Base-by-base conservation (phyloP, 2,329 filamentous ascomycete genomes). In the Talaromyces islandicus region DNA sequence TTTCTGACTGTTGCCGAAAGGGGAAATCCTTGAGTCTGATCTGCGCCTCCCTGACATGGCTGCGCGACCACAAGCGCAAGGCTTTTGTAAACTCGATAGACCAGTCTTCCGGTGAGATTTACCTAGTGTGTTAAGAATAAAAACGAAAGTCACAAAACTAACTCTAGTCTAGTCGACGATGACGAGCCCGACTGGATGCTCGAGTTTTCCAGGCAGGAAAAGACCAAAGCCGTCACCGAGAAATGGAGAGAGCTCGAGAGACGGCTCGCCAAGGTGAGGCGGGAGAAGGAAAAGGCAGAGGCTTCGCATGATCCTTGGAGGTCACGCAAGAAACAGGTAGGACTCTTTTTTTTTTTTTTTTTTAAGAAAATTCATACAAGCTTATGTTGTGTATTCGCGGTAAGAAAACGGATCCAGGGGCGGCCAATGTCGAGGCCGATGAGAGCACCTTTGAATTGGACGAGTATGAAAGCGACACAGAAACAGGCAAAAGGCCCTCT, bases 11-110 rank as follows among this genome's bases (percentile, higher is more conserved):
- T 41, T 12, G 54, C 59, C 54, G 19, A 19, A 64, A 89, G 81
- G 92, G 92, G 51, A 97, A 97, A 82, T 96, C 92, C 1, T 76
- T 97, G 51, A 96, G 92, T 65, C 81, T 97, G 29, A 94, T 97
- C 64, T 97, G 92, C 71, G 89, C 88, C 46, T 88, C 92, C 6
- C 74, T 97, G 68, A 96, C 92, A 2, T 97, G 92, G 92, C 80
- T 97, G n/a, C 87, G 92, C 54, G 85, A 90, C 60, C 85, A 92
- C 75, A 93, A 95, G 72, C 79, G 86, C 74, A 71, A 79, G 68
- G 66, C 72, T 62, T 75, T 88, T 79, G 74, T 88, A 79, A 73
- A 81, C 70, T 64, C 82, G 68, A 52, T 82, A 80, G 60, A 80
- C 72, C 60, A 74, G 69, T 60, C 81, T 73, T 54, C 79, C 63